phyloP scores from a whole-genome alignment of 495 filamentous ascomycete species.

The Penicillium nucicola region DNA sequence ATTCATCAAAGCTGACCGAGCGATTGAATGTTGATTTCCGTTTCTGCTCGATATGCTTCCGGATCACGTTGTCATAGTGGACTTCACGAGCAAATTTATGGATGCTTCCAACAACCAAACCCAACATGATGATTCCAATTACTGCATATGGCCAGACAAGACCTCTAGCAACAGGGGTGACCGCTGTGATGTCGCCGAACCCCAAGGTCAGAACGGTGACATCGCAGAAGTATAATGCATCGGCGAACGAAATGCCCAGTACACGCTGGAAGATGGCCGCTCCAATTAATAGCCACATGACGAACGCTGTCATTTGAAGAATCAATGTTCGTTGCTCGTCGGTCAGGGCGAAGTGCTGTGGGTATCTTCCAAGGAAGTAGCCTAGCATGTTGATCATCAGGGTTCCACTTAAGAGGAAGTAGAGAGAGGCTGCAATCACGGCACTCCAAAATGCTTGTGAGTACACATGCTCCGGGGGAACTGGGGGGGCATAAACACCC shows the following conservation, averaged over 20 bases:
- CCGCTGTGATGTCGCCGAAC: constrained; percentile 56
- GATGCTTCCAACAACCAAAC: constrained; percentile 83
- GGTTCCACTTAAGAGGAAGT: constrained; percentile 59
- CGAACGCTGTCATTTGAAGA: constrained; percentile 61
- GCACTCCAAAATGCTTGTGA: constrained; percentile 79
- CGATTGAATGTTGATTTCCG: constrained; percentile 55
- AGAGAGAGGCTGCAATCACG: constrained; percentile 64
- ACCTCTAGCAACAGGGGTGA: constrained; percentile 50
- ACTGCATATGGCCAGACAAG: constrained; percentile 81
- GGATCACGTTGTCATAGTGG: constrained; percentile 63
- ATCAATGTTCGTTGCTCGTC: constrained; percentile 69
- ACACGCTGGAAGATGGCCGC: constrained; percentile 54
- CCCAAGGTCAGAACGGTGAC: constrained; percentile 66
- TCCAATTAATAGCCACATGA: constrained; percentile 60
- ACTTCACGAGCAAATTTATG: constrained; percentile 64
- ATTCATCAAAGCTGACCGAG: constrained; percentile 41
- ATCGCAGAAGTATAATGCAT: constrained; percentile 63
- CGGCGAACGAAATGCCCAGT: constrained; percentile 47
- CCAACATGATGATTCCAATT: constrained; percentile 80
- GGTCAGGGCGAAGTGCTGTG: constrained; percentile 68
- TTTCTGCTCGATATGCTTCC: constrained; percentile 56
- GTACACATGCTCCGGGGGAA: constrained; percentile 55
- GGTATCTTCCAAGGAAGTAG: constrained; percentile 74
- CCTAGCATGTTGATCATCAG: constrained; percentile 77
- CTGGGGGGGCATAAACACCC: constrained; percentile 57